Evolutionary conservation across 208 protist genomes (phyloP).

Genomic region (Trypanosoma cruzi): DNA sequence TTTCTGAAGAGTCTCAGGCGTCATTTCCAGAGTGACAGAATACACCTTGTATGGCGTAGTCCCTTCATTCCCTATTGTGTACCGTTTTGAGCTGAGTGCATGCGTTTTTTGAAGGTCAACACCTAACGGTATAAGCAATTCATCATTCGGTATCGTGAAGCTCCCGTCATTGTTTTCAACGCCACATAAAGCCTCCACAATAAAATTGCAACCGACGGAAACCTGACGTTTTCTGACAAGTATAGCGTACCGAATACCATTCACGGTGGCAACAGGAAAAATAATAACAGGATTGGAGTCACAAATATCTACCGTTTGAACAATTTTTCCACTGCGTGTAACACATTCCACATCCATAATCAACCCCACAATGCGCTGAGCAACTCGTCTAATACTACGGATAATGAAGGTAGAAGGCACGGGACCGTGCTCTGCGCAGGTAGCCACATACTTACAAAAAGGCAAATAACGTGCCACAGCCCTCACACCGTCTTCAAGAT

Average conservation of each 20-base stretch:
- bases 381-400: constrained; percentile 51
- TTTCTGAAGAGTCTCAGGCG: constrained; percentile 22
- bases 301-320: constrained; percentile 45
- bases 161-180: constrained; percentile 23
- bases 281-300: constrained; percentile 41
- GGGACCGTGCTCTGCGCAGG: constrained; percentile 34
- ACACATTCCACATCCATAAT: constrained; percentile 60
- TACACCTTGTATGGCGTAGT: constrained; percentile 45
- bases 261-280: constrained; percentile 46
- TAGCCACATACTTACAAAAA: constrained; percentile 43
- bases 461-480: constrained; percentile 50
- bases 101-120: constrained; percentile 28
- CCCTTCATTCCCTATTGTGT: constrained; percentile 73
- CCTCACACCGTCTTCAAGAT: constrained; percentile 37
- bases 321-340: constrained; percentile 27
- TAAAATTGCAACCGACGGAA: constrained; percentile 36
- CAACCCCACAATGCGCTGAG: constrained; percentile 60
- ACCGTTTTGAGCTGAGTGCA: constrained; percentile 24
- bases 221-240: constrained; percentile 40
- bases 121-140: constrained; percentile 33
- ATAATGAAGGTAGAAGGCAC: constrained; percentile 54
- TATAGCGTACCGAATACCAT: constrained; percentile 38
- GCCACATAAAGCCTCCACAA: constrained; percentile 53
- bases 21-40: constrained; percentile 29
- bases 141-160: constrained; percentile 32